These are phyloP conservation scores for Fusarium incarnatum DNA, from an alignment of 2,329 filamentous ascomycete species.

Conservation along the genomic window DNA sequence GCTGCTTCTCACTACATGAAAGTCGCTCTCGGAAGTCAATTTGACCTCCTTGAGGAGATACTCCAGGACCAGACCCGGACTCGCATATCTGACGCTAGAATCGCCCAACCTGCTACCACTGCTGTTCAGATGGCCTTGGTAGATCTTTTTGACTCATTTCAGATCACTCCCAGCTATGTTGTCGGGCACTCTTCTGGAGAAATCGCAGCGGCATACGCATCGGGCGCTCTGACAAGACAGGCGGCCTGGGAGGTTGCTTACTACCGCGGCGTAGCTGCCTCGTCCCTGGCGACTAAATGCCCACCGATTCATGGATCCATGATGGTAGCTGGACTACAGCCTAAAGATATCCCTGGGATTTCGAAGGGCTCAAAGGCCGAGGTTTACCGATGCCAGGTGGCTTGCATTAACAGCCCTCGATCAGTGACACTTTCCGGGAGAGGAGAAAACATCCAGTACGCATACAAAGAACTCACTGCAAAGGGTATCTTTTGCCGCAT, in stretches of 20 bases:
- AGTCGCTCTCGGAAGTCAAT: constrained; percentile 47
- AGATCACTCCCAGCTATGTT: constrained; percentile 50
- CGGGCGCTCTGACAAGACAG: constrained; percentile 51
- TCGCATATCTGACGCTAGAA: constrained; percentile 50
- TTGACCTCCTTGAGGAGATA: constrained; percentile 54
- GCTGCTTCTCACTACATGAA: constrained; percentile 50
- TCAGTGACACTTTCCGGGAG: constrained; percentile 60
- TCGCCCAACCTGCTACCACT: constrained; percentile 58
- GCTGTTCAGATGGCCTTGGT: constrained; percentile 58
- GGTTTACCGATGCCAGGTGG: constrained; percentile 49
- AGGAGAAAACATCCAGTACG: constrained; percentile 45
- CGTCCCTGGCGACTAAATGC: constrained; percentile 43
- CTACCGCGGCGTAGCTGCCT: constrained; percentile 54
- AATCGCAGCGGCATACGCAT: constrained; percentile 59
- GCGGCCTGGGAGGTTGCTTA: constrained; percentile 58
- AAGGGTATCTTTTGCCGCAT: constrained; percentile 51
- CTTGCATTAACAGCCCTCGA: constrained; percentile 59
- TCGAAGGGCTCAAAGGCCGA: constrained; percentile 44
- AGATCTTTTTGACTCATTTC: constrained; percentile 53
- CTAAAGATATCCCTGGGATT: constrained; percentile 38
- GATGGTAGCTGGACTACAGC: constrained; percentile 55
- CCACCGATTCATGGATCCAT: constrained; percentile 54
- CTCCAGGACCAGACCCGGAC: constrained; percentile 43
- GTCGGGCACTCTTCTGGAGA: constrained; percentile 62
- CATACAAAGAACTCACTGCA: constrained; percentile 49